phyloP scores from a whole-genome alignment of 148 eudicot species.

The Vaccinium darrowii region DNA sequence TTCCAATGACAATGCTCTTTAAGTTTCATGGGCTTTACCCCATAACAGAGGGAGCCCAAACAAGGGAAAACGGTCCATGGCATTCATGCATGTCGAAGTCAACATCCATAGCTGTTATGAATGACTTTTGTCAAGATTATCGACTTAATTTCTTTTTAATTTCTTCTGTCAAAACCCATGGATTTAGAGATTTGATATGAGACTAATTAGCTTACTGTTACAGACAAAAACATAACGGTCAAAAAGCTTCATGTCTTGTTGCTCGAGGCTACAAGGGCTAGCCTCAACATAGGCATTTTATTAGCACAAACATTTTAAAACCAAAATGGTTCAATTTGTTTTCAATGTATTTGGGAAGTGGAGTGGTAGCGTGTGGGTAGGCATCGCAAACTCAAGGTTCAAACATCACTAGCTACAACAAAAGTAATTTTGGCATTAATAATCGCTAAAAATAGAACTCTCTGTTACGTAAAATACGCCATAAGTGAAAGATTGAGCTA shows the following conservation, averaged over 20 bases:
- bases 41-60: not conserved
- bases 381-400: too few species aligned
- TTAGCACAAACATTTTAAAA: not conserved
- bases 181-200: not conserved
- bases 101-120: constrained; percentile 1
- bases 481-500: too few species aligned
- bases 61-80: not conserved
- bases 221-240: not conserved
- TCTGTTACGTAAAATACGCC: too few species aligned
- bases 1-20: too few species aligned
- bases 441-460: too few species aligned
- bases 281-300: too few species aligned
- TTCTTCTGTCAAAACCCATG: not conserved
- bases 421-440: too few species aligned
- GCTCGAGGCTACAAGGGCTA: not conserved
- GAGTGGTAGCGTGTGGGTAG: too few species aligned
- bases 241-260: constrained; percentile 3
- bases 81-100: not conserved
- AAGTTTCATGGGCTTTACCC: too few species aligned
- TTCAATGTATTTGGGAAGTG: too few species aligned
- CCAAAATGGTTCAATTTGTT: too few species aligned
- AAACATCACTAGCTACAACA: too few species aligned
- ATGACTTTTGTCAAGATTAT: not conserved
- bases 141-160: not conserved
- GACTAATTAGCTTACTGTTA: not conserved